Base-by-base conservation (phyloP, 148 eudicot genomes). In the Silene conica region DNA sequence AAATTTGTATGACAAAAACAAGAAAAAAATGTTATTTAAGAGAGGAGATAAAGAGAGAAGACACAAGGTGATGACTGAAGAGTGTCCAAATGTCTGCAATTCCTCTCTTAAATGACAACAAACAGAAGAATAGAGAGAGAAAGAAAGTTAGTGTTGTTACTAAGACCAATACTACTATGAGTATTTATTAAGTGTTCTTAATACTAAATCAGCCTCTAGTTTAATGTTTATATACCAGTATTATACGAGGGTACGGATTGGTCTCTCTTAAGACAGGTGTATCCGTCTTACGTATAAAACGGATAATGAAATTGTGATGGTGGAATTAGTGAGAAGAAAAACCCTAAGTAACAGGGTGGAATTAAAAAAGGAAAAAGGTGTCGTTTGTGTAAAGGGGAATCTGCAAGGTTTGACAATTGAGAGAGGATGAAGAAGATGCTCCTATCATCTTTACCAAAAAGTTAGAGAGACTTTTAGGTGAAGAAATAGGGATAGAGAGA, bases 31-130 rank as follows among this genome's bases (percentile, higher is more conserved):
- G 10, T 23, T n/a, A 18, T 25, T 0, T 2, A 5, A 20, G 16
- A 26, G 63, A 1, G 80, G 89, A 86, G 86, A 38, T 5, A 38
- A 86, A 88, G 34, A 85, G 89, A 84, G 90, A 88, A 92, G 92
- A 92, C 95, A 89, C 72, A 68, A 85, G 92, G 90, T 38, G 87
- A 6, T 6, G 43, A 38, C 43, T 38, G 3, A 34, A 56, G 45
- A 59, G 25, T 59, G 79, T 85, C 94, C 94, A 86, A 88, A 86
- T 92, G 97, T 89, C 97, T 92, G 86, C 79, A 89, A 81, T 82
- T 77, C 89, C 89, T 86, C 91, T 88, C 87, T 23, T 12, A 21
- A 22, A 31, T 31, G 61, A 72, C 34, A 77, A 52, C 66, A 82
- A 34, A 59, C 80, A 72, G 63, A 76, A 71, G 82, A 25, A 64